phyloP scores from a whole-genome alignment of 176 grass and related monocot species.

The Miscanthus lutarioriparius region DNA sequence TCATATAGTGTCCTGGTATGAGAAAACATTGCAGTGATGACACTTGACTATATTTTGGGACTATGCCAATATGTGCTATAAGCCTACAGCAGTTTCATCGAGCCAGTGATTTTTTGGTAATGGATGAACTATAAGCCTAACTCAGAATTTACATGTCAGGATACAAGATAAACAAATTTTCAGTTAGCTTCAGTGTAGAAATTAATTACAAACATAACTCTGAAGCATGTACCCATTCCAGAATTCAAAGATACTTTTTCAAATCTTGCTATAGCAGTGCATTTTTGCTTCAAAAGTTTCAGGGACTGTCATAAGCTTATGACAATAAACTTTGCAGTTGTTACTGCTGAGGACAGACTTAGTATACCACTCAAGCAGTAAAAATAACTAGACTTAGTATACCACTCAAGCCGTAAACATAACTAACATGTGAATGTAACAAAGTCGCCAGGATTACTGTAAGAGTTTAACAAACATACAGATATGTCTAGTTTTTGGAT shows the following conservation, averaged over 20 bases:
- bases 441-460: too few relatives aligned
- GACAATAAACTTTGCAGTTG: too few relatives aligned
- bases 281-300: background rate
- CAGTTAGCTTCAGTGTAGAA: background rate
- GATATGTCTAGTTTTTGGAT: background rate
- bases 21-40: background rate
- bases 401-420: too few relatives aligned
- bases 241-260: too few relatives aligned
- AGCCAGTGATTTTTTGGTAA: too few relatives aligned
- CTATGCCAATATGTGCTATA: background rate
- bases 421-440: too few relatives aligned
- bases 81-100: background rate
- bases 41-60: background rate
- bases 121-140: too few relatives aligned
- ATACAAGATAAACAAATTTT: background rate
- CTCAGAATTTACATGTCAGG: too few relatives aligned
- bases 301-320: background rate
- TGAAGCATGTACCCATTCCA: background rate
- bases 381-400: too few relatives aligned
- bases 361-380: too few relatives aligned
- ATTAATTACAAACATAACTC: background rate
- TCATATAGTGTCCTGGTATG: background rate
- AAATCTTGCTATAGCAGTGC: too few relatives aligned
- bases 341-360: too few relatives aligned
- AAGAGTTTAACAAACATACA: background rate